Base-by-base conservation (phyloP, 176 grass and related monocot genomes). In the Triticum timopheevii region DNA sequence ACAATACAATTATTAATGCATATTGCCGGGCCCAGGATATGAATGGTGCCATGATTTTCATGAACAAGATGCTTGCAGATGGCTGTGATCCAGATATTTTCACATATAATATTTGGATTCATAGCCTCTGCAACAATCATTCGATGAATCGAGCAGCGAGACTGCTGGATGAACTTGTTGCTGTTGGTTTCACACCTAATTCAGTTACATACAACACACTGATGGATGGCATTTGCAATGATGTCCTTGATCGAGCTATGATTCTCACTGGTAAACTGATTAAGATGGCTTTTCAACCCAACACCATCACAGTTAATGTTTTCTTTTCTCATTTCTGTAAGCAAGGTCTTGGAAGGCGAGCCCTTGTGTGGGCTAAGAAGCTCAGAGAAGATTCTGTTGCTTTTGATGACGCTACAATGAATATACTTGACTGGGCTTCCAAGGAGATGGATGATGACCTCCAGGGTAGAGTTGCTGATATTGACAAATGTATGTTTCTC, bases 41-140 rank as follows among this genome's bases (percentile, higher is more conserved):
- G 84, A 81, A 30, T 4, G 74, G 84, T 80, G 96, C 96, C 7
- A 84, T 90, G 86, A 39, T 61, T 78, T 92, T 92, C 78, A 83
- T 94, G 82, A 95, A 92, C 78, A 93, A 92, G 82, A 98, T 98
- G 92, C 83, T 94, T 80, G 84, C 58, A 73, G 88, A 92, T 79
- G 90, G 88, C 59, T 94, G 86, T 89, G 83, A 91, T 77, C 96
- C 93, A 84, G 96, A 98, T 84, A 87, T 95, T 78, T 59, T 92
- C 88, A 98, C 96, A 83, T 98, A 98, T 86, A 98, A 98, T 84
- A 98, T 94, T 84, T 95, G 84, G 93, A 98, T 98, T 79, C 96
- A 95, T 45, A 87, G 81, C 79, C 75, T 98, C 61, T 94, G 93
- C 65, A 90, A 42, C 22, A 85, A 88, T 67, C 92, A 89, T 88